Base-by-base conservation (phyloP, 2,329 filamentous ascomycete genomes). In the Aspergillus fumigatus region DNA sequence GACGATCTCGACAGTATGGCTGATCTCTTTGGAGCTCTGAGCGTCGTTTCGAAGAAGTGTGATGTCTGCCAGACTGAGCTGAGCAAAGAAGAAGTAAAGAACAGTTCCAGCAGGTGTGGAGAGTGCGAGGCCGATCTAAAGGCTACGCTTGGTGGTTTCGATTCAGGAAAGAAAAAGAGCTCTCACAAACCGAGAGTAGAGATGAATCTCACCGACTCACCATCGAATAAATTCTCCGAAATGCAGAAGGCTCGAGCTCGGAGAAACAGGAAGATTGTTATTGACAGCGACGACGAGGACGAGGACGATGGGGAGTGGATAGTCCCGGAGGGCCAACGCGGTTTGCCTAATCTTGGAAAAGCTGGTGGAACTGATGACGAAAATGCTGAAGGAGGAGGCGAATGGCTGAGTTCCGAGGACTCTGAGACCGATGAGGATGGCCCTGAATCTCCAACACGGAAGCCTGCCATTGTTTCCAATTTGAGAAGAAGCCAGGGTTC, bases 361-460 rank as follows among this genome's bases (percentile, higher is more conserved):
- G 88, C 89, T 48, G 91, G 90, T n/a, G 90, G 89, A 3, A 84
- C 85, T n/a, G 88, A 91, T 52, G 90, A 96, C 60, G 91, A 96
- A 71, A 85, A 96, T 68, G 90, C 88, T 2, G 92, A 96, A 69
- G 91, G 91, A 1, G 90, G 88, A 3, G 92, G 91, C 23, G 89
- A 95, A 55, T 90, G 85, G 70, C 80, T 96, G 51, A 83, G 83
- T 40, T 85, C 87, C 0, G 85, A 89, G 29, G 89, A 94, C 66
- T 89, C 87, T 41, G 80, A 82, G 3, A 83, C 70, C 6, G 74
- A 71, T 14, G 73, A 73, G 14, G 67, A 70, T 11, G 61, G 67
- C 9, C 64, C 65, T 6, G 67, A 71, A 35, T 72, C 70, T 0
- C 70, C 70, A 1, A 65, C 65, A 23, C 59, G 55, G 47, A 61